Evolutionary conservation across 2,329 filamentous ascomycete species (phyloP), one percentile per base, ranked within the genome.

Genomic region (Leptographium flavum): DNA sequence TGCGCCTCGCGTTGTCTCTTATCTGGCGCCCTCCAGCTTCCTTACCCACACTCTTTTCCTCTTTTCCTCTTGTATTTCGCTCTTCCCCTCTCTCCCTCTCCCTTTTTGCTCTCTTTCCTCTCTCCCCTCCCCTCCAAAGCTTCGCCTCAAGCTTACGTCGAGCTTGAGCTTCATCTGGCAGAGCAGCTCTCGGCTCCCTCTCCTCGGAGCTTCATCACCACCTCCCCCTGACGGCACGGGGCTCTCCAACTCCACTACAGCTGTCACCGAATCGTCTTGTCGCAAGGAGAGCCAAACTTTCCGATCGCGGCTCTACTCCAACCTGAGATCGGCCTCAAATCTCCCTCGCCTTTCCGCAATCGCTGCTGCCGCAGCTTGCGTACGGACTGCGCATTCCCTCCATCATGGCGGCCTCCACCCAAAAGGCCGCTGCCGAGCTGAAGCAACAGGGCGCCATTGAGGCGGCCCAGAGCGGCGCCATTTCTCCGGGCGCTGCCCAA

Each of bases 381-480:
- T 19, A 15, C 28, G 27, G 32, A 35, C 35, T 17, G 21, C 27
- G 10, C 14, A 43, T 19, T 37, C 3, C 41, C 32, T 7, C 32
- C 3, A 55, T 33, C 28, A 63, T 63, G 61, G 57, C 57, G 38
- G 57, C 59, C 5, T 50, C 47, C 31, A 46, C 46, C 36, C 17
- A 45, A 10, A 51, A 52, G 37, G 52, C 46, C 35, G 57, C 53
- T 31, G 59, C 49, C 48, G 87, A 94, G 73, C 73, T 86, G 62
- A 93, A 87, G 74, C 73, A 81, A 61, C 80, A 93, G 64, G 85
- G 81, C 52, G 82, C 79, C 52, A 68, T 90, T 49, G 83, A 92
- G 58, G 83, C 85, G 48, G 80, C 87, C 45, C 72, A 71, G 50
- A 74, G 83, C 54, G 83, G 72, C 58, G 73, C 87, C 52, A 75